Evolutionary conservation across 108 stramenopile species (phyloP).

Genomic region (Pseudonitzschia pungens): DNA sequence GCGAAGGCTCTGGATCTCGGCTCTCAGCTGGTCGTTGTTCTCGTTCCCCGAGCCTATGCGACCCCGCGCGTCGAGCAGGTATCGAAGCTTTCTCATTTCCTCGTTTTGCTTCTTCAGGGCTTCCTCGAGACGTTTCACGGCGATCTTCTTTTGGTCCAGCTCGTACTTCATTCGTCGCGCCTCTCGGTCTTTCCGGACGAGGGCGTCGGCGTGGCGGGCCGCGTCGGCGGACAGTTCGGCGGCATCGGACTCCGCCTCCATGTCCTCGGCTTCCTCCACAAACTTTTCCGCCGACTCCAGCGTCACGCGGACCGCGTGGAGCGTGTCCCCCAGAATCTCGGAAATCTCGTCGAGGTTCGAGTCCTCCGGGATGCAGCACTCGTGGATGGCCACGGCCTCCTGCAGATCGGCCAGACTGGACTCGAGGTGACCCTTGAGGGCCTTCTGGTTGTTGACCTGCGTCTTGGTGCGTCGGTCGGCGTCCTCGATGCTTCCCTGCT

Average conservation of each 20-base stretch:
- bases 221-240: constrained; percentile 27
- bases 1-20: constrained; percentile 38
- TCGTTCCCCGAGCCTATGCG: neutral
- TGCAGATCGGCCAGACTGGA: constrained; percentile 36
- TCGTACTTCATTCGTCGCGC: constrained; percentile 26
- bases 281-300: constrained; percentile 26
- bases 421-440: constrained; percentile 34
- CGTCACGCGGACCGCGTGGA: constrained; percentile 24
- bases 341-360: constrained; percentile 39
- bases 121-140: constrained; percentile 34
- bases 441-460: constrained; percentile 28
- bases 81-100: constrained; percentile 22
- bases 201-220: constrained; percentile 26
- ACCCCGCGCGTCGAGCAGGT: constrained; percentile 11
- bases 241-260: neutral
- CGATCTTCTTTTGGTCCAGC: constrained; percentile 33
- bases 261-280: constrained; percentile 24
- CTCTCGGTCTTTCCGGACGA: constrained; percentile 31
- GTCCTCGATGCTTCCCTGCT: constrained; percentile 26
- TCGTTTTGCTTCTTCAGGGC: constrained; percentile 39
- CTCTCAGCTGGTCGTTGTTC: constrained; percentile 19
- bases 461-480: constrained; percentile 18
- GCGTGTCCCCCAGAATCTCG: constrained; percentile 34
- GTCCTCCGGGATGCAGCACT: constrained; percentile 31
- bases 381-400: constrained; percentile 38